phyloP scores from a whole-genome alignment of 257 asterid species.

The Petunia axillaris region DNA sequence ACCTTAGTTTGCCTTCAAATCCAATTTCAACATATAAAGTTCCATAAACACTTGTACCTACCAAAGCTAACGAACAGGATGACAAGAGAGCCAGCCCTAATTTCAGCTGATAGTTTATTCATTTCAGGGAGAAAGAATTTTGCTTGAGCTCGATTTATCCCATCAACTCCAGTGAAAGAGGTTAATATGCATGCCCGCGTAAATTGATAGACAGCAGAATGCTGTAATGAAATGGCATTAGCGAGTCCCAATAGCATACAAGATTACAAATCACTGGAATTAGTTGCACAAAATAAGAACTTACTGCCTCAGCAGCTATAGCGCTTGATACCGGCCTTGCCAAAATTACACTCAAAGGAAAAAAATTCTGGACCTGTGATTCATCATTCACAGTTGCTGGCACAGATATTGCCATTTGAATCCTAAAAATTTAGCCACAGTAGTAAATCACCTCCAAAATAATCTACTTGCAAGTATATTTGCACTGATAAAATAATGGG shows the following conservation, averaged over 20 bases:
- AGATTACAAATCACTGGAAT: not conserved
- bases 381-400: constrained; percentile 71
- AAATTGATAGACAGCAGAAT: constrained; percentile 67
- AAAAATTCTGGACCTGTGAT: constrained; percentile 59
- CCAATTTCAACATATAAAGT: constrained; percentile 29
- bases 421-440: constrained; percentile 46
- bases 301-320: constrained; percentile 65
- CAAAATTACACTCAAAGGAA: constrained; percentile 84
- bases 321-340: constrained; percentile 72
- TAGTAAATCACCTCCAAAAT: constrained; percentile 10
- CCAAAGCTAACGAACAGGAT: constrained; percentile 86
- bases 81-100: constrained; percentile 75
- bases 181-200: constrained; percentile 67
- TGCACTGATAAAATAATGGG: constrained; percentile 1
- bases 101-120: constrained; percentile 71
- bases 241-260: constrained; percentile 12
- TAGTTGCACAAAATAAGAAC: constrained; percentile 30
- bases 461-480: not conserved
- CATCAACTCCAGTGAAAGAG: constrained; percentile 60
- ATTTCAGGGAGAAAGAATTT: constrained; percentile 86
- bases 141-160: constrained; percentile 59
- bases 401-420: constrained; percentile 77
- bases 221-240: constrained; percentile 54
- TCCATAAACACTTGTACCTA: constrained; percentile 38
- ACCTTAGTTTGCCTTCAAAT: constrained; percentile 14